Conservation (phyloP, 2,329 filamentous ascomycete genomes). For the Colletotrichum incanum region DNA sequence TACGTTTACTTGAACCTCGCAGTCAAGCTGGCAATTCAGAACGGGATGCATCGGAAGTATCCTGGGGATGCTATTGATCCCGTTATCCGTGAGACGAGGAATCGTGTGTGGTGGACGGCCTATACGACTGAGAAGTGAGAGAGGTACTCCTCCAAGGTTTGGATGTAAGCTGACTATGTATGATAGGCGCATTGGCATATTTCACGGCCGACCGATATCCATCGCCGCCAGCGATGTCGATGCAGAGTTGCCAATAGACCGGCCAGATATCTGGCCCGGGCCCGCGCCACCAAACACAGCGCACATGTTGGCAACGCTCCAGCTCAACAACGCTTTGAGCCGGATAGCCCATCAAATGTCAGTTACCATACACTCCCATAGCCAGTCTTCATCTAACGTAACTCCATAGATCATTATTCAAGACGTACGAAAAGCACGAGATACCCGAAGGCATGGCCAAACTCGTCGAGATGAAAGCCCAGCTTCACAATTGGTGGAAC, state of each 20-base stretch:
- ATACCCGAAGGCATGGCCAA: slow-evolving; percentile 52
- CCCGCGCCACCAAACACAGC: slow-evolving; percentile 60
- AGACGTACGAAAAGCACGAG: slow-evolving; percentile 51
- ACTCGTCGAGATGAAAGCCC: slow-evolving; percentile 55
- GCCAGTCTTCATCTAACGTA: background rate
- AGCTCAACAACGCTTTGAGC: slow-evolving; percentile 54
- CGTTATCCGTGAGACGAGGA: slow-evolving; percentile 66
- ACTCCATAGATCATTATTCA: slow-evolving; percentile 52
- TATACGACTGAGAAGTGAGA: slow-evolving; percentile 70
- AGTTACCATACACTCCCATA: slow-evolving; percentile 5
- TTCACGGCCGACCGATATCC: slow-evolving; percentile 70
- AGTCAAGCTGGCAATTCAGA: slow-evolving; percentile 71
- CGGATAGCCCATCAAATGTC: slow-evolving; percentile 59
- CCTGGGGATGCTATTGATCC: slow-evolving; percentile 63
- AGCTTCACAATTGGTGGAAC: slow-evolving; percentile 58
- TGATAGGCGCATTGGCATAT: slow-evolving; percentile 67
- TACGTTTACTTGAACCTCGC: slow-evolving; percentile 72
- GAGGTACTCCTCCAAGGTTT: too few relatives aligned
- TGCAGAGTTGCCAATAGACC: slow-evolving; percentile 65
- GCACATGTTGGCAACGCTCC: slow-evolving; percentile 62
- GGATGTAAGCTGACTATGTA: slow-evolving; percentile 30
- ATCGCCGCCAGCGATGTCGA: slow-evolving; percentile 68
- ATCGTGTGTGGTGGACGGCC: slow-evolving; percentile 71
- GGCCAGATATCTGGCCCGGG: slow-evolving; percentile 59
- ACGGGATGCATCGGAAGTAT: slow-evolving; percentile 72